Base-by-base conservation (phyloP, 2,329 filamentous ascomycete species). In the Fusarium clavum region DNA sequence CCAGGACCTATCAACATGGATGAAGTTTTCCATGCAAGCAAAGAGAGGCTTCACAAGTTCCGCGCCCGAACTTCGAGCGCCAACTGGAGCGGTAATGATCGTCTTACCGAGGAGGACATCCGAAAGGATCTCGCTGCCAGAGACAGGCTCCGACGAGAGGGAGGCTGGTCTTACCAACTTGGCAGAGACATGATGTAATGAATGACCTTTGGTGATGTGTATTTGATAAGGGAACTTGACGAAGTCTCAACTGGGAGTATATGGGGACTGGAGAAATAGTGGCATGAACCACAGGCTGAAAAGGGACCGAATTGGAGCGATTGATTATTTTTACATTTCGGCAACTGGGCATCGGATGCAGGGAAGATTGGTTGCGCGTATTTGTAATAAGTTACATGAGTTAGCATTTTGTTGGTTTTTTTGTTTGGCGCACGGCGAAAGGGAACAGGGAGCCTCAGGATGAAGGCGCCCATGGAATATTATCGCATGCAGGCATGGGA, bases 1-100 rank as follows among this genome's bases (percentile, higher is more conserved):
- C 94, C 97, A 25, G 91, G 88, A 13, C 93, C 94, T 14, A 85
- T 99, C 70, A 93, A 94, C 76, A 96, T 99, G 91, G 97, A 99
- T 76, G 94, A 98, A 78, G 94, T 98, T 32, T 99, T 99, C 81
- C 92, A 87, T 80, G 93, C 94, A 79, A 94, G 92, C 80, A 94
- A 94, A 79, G 94, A 95, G 59, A 85, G 92, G 70, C 90, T 92
- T 79, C 92, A 93, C 83, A 93, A 94, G 77, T 98, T 98, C 85
- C 89, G 97, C 20, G 91, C 93, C 54, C 88, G 96, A 59, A 98
- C 95, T 8, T 97, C 93, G 73, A 97, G 94, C 80, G 97, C 97
- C 38, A 97, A 97, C 82, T 99, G 96, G 96, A 91, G 88, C 76
- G 88, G 93, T 57, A 85, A 91, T 5, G 97, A 99, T 73, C 82